Percentiles rank a stretch among this genome's conserved stretches.
These are phyloP conservation scores for Bipolaris gigantea DNA, from an alignment of 2,329 filamentous ascomycete species.

Conservation along the genomic window DNA sequence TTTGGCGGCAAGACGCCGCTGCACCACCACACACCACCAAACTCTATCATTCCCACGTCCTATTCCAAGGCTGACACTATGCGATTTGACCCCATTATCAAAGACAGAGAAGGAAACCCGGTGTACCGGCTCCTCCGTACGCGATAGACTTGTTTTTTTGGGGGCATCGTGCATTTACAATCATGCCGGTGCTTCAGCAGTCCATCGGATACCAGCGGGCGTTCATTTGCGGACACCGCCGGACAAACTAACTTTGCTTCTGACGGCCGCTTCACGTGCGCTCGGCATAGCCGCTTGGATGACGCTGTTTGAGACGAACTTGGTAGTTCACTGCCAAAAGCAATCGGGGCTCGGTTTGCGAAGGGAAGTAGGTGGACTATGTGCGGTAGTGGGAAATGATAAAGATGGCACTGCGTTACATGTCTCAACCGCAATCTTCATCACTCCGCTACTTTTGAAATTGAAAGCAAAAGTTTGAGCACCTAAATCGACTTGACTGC, in stretches of 20 bases:
- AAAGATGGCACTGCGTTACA: slow-evolving; percentile 13
- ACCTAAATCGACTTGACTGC: neutral
- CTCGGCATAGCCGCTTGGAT: slow-evolving; percentile 32
- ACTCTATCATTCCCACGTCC: neutral
- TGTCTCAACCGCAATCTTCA: neutral
- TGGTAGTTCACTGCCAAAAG: slow-evolving; percentile 17
- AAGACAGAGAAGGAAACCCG: neutral
- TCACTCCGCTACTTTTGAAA: neutral
- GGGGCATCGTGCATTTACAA: neutral
- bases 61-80: neutral
- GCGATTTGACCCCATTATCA: neutral
- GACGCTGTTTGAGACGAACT: slow-evolving; percentile 22
- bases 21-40: neutral
- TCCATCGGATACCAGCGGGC: slow-evolving; percentile 26
- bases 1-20: slow-evolving; percentile 5
- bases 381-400: slow-evolving; percentile 17
- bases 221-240: slow-evolving; percentile 22
- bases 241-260: slow-evolving; percentile 17
- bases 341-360: slow-evolving; percentile 27
- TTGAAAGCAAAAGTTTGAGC: neutral
- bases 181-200: neutral
- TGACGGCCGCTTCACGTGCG: slow-evolving; percentile 26
- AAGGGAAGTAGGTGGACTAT: slow-evolving; percentile 25
- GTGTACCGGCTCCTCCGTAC: neutral
- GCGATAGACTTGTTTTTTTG: neutral